Evolutionary conservation across 106 monocot genomes (phyloP).

Genomic region (Dendrobium catenatum): DNA sequence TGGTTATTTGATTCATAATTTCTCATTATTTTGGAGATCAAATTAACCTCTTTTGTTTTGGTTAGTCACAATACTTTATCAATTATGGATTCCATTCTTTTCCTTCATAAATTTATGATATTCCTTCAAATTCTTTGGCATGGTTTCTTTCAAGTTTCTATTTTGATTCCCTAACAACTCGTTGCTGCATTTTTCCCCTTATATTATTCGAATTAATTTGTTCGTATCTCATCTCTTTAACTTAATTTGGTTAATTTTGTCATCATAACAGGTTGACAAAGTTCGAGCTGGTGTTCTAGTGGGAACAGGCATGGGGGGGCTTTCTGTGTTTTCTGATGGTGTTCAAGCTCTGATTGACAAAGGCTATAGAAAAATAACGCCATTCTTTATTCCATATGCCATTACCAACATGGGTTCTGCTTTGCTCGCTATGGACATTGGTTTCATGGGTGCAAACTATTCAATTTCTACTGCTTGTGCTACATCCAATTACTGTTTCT

Average conservation of each 20-base stretch:
- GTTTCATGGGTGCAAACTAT: constrained; percentile 98
- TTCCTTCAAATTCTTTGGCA: background rate
- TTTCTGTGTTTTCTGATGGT: constrained; percentile 83
- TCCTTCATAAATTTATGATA: background rate
- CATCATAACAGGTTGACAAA: constrained; percentile 70
- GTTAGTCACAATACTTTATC: background rate
- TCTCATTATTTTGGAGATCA: background rate
- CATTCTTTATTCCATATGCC: constrained; percentile 90
- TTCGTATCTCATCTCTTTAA: background rate
- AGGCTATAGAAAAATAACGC: constrained; percentile 91
- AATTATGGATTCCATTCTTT: background rate
- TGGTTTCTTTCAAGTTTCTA: background rate
- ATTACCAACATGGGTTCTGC: constrained; percentile 99
- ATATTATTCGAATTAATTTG: background rate
- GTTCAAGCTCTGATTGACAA: constrained; percentile 93
- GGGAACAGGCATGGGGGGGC: constrained; percentile 95
- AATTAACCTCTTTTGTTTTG: background rate
- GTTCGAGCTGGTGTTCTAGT: constrained; percentile 85
- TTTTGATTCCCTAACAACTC: background rate
- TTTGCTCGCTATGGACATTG: constrained; percentile 93
- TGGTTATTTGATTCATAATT: background rate
- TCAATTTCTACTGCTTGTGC: constrained; percentile 99
- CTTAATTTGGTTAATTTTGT: background rate
- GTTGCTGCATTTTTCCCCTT: background rate
- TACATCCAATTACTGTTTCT: constrained; percentile 96